phyloP scores from a whole-genome alignment of 495 filamentous ascomycete genomes.

The Penicillium desertorum region DNA sequence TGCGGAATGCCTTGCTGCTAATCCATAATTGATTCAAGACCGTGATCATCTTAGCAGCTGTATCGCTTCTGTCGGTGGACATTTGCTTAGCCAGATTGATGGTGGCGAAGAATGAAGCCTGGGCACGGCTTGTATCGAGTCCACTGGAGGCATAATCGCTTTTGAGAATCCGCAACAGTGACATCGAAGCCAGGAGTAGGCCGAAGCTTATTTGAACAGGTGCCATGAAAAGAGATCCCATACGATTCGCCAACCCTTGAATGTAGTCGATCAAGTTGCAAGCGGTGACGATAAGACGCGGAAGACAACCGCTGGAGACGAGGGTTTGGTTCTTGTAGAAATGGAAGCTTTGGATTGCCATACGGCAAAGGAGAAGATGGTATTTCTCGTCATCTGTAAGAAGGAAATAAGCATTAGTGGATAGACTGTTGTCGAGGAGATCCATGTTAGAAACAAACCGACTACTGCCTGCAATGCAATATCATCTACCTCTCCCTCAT shows the following conservation, averaged over 20 bases:
- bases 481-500: conserved; percentile 37
- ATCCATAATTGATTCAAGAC: conserved; percentile 46
- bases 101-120: conserved; percentile 33
- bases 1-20: conserved; percentile 47
- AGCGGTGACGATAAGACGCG: conserved; percentile 34
- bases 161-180: conserved; percentile 45
- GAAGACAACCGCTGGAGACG: conserved; percentile 32
- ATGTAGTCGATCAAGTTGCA: conserved; percentile 39
- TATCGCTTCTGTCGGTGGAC: conserved; percentile 40
- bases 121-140: conserved; percentile 37
- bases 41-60: conserved; percentile 33
- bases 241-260: conserved; percentile 24
- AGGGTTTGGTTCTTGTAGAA: conserved; percentile 41
- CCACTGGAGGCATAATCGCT: conserved; percentile 25
- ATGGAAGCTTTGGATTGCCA: conserved; percentile 44
- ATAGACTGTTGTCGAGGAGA: neutral
- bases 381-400: conserved; percentile 36
- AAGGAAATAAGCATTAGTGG: neutral
- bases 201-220: conserved; percentile 36
- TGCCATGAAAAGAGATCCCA: conserved; percentile 25
- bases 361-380: conserved; percentile 30
- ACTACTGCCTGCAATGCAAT: conserved; percentile 32
- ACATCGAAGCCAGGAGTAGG: conserved; percentile 34
- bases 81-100: conserved; percentile 43
- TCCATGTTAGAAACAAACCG: conserved; percentile 22